Evolutionary conservation across 139 green algal genomes (phyloP).

Genomic region (Raphidocelis subcapitata): DNA sequence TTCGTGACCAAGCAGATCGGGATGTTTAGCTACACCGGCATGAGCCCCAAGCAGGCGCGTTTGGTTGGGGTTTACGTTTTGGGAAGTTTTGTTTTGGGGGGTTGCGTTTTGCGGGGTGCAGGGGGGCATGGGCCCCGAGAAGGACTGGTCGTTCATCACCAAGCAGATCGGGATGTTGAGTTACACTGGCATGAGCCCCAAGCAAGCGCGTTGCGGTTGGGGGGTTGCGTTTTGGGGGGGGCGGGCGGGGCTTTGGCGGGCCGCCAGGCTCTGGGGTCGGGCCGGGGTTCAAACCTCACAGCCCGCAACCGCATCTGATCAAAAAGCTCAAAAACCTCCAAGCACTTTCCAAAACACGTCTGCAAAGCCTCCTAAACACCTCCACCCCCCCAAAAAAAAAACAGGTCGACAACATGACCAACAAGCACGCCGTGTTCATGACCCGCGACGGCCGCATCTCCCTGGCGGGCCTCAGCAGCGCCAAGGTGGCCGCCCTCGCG

Average conservation of each 20-base stretch:
- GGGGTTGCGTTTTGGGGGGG: not conserved
- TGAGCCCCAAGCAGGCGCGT: conserved; percentile 67
- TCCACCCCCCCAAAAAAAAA: no score
- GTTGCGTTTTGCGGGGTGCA: no score
- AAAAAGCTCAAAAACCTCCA: no score
- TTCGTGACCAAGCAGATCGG: conserved; percentile 93
- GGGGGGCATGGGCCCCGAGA: no score
- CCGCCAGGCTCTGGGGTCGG: not conserved
- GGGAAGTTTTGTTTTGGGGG: no score
- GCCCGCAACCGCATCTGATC: no score
- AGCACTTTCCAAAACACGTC: no score
- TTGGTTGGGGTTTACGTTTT: not conserved
- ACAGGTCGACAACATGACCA: conserved; percentile 96
- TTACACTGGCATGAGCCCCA: conserved; percentile 79
- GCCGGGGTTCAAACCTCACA: not conserved
- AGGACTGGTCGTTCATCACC: conserved; percentile 92
- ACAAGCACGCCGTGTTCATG: conserved; percentile 96
- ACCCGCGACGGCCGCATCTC: conserved; percentile 96
- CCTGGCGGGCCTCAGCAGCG: conserved; percentile 88
- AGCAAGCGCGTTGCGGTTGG: conserved; percentile 44
- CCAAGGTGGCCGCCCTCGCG: conserved; percentile 90
- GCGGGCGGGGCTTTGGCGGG: not conserved
- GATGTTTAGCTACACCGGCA: conserved; percentile 89
- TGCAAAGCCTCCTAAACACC: no score
- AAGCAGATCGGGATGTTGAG: conserved; percentile 94